Percentiles rank a stretch among this genome's conserved stretches.
Conservation (phyloP, 2,329 filamentous ascomycete genomes). For the Fusarium irregulare region DNA sequence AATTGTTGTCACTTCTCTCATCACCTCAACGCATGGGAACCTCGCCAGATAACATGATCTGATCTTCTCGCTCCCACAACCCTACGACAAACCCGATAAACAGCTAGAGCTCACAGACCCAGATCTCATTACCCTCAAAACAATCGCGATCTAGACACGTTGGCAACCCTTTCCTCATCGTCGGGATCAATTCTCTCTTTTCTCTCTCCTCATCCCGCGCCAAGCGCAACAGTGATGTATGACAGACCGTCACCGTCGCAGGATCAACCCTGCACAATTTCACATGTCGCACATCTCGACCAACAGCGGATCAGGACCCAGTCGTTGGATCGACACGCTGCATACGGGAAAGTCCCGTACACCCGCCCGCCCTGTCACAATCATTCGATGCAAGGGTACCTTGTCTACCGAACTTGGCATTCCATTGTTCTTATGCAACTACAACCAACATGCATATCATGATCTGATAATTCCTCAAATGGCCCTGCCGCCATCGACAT, state of each 20-base stretch:
- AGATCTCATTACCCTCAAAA: not conserved
- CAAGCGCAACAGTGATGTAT: too few relatives aligned
- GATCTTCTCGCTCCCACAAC: too few relatives aligned
- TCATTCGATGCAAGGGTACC: not conserved
- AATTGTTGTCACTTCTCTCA: not conserved
- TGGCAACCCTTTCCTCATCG: not conserved
- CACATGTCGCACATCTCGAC: not conserved
- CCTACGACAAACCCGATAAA: too few relatives aligned
- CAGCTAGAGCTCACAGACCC: too few relatives aligned
- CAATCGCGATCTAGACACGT: not conserved
- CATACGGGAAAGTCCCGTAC: not conserved
- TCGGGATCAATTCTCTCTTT: not conserved
- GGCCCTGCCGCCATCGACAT: slow-evolving; percentile 51
- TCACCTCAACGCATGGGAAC: too few relatives aligned
- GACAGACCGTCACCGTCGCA: not conserved
- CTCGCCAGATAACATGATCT: too few relatives aligned
- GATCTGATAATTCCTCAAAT: not conserved
- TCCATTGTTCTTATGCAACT: not conserved
- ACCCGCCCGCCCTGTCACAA: not conserved
- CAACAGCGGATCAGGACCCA: not conserved
- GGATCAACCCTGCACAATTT: not conserved
- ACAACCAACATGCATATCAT: not conserved
- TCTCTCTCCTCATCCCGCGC: not conserved
- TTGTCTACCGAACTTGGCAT: not conserved
- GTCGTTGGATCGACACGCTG: not conserved